These are phyloP conservation scores for Funneliformis caledonium DNA, from an alignment of 371 early-diverging fungal genomes.

Conservation along the genomic window DNA sequence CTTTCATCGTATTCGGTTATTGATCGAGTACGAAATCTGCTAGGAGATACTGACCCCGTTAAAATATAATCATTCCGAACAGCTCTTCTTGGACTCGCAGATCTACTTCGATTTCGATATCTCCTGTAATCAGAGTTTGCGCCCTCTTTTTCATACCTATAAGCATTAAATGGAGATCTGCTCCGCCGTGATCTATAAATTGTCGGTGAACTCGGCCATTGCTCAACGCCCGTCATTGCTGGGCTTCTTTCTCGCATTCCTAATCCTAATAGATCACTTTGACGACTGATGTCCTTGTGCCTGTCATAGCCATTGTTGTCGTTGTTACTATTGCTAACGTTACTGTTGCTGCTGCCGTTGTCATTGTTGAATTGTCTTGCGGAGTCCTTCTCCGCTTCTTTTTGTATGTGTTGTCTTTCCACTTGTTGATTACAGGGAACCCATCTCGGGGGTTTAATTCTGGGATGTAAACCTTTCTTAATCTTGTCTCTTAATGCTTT, in stretches of 20 bases:
- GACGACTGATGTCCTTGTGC: not conserved
- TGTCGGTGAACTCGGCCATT: not conserved
- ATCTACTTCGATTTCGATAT: constrained; percentile 18
- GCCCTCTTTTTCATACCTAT: not conserved
- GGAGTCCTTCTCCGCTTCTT: not conserved
- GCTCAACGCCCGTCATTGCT: not conserved
- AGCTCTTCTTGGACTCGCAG: constrained; percentile 16
- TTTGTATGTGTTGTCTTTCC: not conserved
- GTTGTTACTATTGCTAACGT: not conserved
- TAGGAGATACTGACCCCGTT: not conserved
- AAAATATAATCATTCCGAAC: not conserved
- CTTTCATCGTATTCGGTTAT: constrained; percentile 2
- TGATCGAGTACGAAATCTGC: constrained; percentile 2
- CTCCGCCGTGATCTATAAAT: not conserved
- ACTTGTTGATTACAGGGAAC: not conserved
- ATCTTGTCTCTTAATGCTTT: constrained; percentile 4
- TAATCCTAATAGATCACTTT: not conserved
- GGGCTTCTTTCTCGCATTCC: not conserved
- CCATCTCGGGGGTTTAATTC: not conserved
- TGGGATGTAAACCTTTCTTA: constrained; percentile 5
- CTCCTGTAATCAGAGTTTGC: not conserved
- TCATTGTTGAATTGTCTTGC: not conserved
- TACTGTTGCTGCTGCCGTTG: not conserved
- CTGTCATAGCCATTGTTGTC: not conserved
- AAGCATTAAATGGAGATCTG: not conserved